Percentiles rank a stretch among this genome's conserved stretches.
Conservation (phyloP, 1,284 basidiomycete genomes). For the Coriolopsis trogii region DNA sequence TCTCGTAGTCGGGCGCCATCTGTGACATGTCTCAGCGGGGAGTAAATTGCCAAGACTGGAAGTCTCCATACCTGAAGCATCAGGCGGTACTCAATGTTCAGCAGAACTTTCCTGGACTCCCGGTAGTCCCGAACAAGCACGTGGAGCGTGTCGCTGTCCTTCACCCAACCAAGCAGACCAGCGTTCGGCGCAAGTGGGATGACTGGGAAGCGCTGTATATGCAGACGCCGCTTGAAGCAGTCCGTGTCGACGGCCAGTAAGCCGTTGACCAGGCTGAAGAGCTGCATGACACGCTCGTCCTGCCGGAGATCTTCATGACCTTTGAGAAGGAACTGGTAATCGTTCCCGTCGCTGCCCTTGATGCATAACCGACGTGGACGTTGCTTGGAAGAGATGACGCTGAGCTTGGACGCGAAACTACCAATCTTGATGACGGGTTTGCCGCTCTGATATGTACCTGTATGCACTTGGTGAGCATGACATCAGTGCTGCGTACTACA, state of each 20-base stretch:
- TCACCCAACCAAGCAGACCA: constrained; percentile 94
- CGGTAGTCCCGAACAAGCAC: constrained; percentile 96
- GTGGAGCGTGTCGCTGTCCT: constrained; percentile 97
- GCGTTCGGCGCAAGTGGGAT: constrained; percentile 97
- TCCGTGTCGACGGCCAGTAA: constrained; percentile 91
- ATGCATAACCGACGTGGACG: constrained; percentile 90
- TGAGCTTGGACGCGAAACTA: constrained; percentile 85
- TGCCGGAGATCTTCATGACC: constrained; percentile 96
- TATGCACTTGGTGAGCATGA: not conserved
- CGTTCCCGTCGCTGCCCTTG: constrained; percentile 90
- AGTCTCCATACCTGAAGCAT: constrained; percentile 81
- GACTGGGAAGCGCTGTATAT: constrained; percentile 93
- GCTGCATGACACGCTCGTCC: constrained; percentile 99
- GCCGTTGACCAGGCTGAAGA: constrained; percentile 97
- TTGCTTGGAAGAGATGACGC: constrained; percentile 98
- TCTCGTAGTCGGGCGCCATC: constrained; percentile 99
- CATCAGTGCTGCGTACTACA: not conserved
- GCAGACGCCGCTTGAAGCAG: constrained; percentile 95
- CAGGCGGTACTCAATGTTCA: constrained; percentile 97
- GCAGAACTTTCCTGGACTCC: constrained; percentile 92
- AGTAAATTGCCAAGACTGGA: not conserved
- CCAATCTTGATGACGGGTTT: constrained; percentile 85
- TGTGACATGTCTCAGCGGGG: constrained; percentile 36
- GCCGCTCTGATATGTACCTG: constrained; percentile 93
- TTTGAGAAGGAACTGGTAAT: constrained; percentile 94